Percentiles rank a stretch among this genome's conserved stretches.
These are phyloP conservation scores for Ziziphus jujuba DNA, from an alignment of 306 rosid genomes.

Conservation along the genomic window DNA sequence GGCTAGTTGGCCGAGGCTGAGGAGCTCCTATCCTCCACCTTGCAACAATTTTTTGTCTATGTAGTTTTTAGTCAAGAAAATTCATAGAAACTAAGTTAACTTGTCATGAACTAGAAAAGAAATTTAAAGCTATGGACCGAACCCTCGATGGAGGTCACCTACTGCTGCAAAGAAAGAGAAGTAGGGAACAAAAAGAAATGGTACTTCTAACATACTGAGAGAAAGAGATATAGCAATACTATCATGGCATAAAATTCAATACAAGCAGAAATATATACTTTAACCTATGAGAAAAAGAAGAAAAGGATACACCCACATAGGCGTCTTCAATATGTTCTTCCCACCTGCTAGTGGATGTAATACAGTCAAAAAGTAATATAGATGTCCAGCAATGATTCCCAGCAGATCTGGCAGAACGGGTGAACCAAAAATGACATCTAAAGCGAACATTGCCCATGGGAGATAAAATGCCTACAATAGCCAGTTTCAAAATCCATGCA, in stretches of 20 bases:
- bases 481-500: constrained; percentile 10
- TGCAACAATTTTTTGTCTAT: constrained; percentile 68
- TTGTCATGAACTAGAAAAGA: not conserved
- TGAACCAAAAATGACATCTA: constrained; percentile 93
- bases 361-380: constrained; percentile 91
- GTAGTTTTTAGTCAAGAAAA: constrained; percentile 45
- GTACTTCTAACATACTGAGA: not conserved
- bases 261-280: not conserved
- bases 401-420: constrained; percentile 59
- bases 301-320: constrained; percentile 94
- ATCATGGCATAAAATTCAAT: not conserved
- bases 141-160: not conserved
- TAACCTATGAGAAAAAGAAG: constrained; percentile 9
- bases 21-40: constrained; percentile 81
- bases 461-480: constrained; percentile 89
- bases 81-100: not conserved
- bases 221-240: not conserved
- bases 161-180: not conserved
- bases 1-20: constrained; percentile 34
- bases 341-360: constrained; percentile 94
- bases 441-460: constrained; percentile 94
- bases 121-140: not conserved
- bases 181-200: not conserved
- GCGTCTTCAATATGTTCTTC: constrained; percentile 71
- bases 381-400: constrained; percentile 94